phyloP scores from a whole-genome alignment of 176 grass and related monocot genomes.

The Oryza glumipatula region DNA sequence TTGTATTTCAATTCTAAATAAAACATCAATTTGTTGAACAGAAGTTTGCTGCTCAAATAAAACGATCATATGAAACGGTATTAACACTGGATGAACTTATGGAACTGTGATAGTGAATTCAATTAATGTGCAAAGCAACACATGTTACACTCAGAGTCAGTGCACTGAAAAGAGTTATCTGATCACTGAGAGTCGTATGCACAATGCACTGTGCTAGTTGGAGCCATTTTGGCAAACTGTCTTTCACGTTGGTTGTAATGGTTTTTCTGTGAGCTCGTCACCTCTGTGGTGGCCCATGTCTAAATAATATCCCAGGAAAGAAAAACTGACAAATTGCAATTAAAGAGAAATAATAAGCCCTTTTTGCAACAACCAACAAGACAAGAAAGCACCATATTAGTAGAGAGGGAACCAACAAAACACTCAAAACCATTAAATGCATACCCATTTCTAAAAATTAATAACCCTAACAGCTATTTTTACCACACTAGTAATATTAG shows the following conservation, averaged over 20 bases:
- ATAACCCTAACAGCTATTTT: slow-evolving; percentile 12
- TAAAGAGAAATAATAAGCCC: slow-evolving; percentile 4
- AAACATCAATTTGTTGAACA: slow-evolving; percentile 9
- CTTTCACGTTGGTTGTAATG: background rate
- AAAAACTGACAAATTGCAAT: background rate
- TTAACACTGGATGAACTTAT: background rate
- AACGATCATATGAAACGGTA: background rate
- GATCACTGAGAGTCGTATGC: background rate
- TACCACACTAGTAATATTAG: background rate
- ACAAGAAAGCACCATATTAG: background rate
- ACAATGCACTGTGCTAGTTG: background rate
- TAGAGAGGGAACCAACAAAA: background rate
- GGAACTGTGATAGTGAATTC: background rate
- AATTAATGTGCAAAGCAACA: background rate
- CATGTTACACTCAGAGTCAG: background rate
- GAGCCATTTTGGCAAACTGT: background rate
- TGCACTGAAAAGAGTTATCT: background rate
- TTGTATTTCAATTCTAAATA: slow-evolving; percentile 36
- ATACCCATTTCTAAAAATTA: background rate
- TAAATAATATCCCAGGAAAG: background rate
- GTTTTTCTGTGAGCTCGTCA: background rate
- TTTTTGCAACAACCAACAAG: background rate
- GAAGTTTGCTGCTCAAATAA: background rate
- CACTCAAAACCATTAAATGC: background rate
- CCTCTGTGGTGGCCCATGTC: background rate